These are phyloP conservation scores for Calonectria hawksworthii DNA, from an alignment of 2,329 filamentous ascomycete genomes.

Conservation along the genomic window DNA sequence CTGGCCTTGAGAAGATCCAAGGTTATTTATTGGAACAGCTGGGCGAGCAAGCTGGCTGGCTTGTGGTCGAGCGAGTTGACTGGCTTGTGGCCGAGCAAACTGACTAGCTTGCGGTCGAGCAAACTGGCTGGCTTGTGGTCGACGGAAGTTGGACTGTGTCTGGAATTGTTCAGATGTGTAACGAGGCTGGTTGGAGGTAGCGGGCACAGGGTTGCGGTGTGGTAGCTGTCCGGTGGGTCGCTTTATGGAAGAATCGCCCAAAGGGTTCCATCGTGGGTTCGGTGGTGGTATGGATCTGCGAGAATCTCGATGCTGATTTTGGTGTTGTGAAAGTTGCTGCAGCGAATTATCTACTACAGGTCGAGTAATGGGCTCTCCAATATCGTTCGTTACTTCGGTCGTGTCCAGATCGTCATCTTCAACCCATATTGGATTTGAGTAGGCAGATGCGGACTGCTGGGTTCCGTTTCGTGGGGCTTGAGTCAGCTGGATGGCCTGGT, in stretches of 20 bases:
- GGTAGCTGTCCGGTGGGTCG: constrained; percentile 30
- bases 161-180: constrained; percentile 50
- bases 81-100: constrained; percentile 43
- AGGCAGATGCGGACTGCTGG: constrained; percentile 42
- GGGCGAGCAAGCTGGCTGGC: constrained; percentile 60
- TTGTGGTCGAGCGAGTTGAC: constrained; percentile 23
- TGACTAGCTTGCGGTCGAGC: constrained; percentile 55
- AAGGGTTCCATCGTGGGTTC: constrained; percentile 57
- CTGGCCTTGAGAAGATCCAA: constrained; percentile 44
- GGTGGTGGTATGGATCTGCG: constrained; percentile 49
- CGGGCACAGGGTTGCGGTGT: constrained; percentile 32
- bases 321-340: constrained; percentile 48
- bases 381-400: constrained; percentile 67
- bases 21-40: constrained; percentile 44
- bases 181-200: constrained; percentile 38
- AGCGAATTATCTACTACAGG: constrained; percentile 54
- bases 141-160: constrained; percentile 47
- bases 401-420: constrained; percentile 72
- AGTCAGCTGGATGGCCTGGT: constrained; percentile 73
- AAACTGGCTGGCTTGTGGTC: constrained; percentile 57
- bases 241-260: constrained; percentile 45
- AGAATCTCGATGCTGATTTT: constrained; percentile 35
- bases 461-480: constrained; percentile 54
- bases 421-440: constrained; percentile 59
- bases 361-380: constrained; percentile 55